Conservation (phyloP, 1,284 basidiomycete species). For the Agaricales sp. region DNA sequence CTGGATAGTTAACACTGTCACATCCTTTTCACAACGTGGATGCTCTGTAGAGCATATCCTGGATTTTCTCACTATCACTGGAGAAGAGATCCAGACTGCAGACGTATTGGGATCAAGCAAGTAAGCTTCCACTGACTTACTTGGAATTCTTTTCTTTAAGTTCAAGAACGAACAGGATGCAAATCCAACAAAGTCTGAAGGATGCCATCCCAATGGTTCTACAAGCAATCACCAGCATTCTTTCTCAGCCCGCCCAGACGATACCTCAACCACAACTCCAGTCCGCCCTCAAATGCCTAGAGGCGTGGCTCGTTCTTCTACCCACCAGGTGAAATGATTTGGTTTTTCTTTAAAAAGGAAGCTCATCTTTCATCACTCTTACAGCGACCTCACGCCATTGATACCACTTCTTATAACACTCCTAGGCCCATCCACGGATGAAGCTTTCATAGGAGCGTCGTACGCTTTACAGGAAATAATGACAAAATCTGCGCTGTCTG, state of each 20-base stretch:
- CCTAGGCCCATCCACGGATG: conserved; percentile 35
- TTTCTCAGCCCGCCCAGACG: conserved; percentile 25
- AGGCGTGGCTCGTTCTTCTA: conserved; percentile 70
- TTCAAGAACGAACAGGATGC: conserved; percentile 28
- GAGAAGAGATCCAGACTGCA: conserved; percentile 69
- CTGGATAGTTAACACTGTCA: conserved; percentile 57
- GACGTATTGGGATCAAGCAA: conserved; percentile 67
- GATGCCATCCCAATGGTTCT: conserved; percentile 63
- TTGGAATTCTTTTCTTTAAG: conserved; percentile 8
- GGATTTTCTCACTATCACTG: conserved; percentile 76
- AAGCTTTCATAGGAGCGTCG: conserved; percentile 52
- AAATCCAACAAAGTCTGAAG: conserved; percentile 51
- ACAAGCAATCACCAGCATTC: conserved; percentile 47
- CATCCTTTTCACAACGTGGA: conserved; percentile 45
- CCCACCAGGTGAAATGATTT: conserved; percentile 43
- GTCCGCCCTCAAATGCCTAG: conserved; percentile 68
- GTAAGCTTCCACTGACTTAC: conserved; percentile 31
- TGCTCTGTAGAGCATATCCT: conserved; percentile 47
- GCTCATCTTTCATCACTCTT: conserved; percentile 3
- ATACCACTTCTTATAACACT: conserved; percentile 51
- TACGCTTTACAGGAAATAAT: conserved; percentile 73
- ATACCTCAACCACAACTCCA: conserved; percentile 37
- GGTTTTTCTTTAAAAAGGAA: conserved; percentile 2
- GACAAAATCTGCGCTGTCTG: conserved; percentile 58
- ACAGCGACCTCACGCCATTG: conserved; percentile 51